Evolutionary conservation across 805 yeast genomes (phyloP), one percentile per base, ranked within the genome.

Genomic region (Kluyveromyces dobzhanskii): DNA sequence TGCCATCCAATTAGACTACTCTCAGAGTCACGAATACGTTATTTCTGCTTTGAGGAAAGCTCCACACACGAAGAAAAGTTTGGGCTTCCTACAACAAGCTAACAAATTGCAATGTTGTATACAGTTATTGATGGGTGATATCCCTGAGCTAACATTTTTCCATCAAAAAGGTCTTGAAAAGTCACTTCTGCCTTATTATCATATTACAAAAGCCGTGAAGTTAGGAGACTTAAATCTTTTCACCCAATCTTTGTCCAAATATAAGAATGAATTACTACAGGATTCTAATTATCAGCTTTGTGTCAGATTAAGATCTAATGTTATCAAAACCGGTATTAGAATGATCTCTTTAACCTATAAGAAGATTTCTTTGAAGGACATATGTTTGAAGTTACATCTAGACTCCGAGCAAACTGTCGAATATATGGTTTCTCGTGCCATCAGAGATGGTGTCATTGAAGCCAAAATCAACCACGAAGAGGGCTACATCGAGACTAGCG

Each of bases 381-480:
- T 92, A 41, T 92, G 98, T 62, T 74, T 92, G 53, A 85, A 90
- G 57, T 74, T 92, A 57, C 87, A 84, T 50, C 73, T 92, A 45
- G 98, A 90, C 54, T 80, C 88, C 35, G 99, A 92, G 66, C 88
- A 92, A 56, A 80, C 90, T 51, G 95, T 96, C 1, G 99, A 92
- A 66, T 92, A 90, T 61, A 87, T 92, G 61, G 95, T 92, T 17
- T 85, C 96, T 28, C 90, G 92, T 67, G 92, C 97, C 18, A 90
- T 92, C 43, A 79, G 95, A 54, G 99, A 92, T 59, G 96, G 95
- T 44, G 97, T 92, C 38, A 85, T 92, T 57, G 97, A 92, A 55
- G 97, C 98, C 3, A 75, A 78, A 40, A 83, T 92, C 50, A 85
- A 92, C 59, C 96, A 88, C 64, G 85, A 85, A 56, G 71, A 76